Evolutionary conservation across 768 basidiomycete species (phyloP).

Genomic region (Russula compacta): DNA sequence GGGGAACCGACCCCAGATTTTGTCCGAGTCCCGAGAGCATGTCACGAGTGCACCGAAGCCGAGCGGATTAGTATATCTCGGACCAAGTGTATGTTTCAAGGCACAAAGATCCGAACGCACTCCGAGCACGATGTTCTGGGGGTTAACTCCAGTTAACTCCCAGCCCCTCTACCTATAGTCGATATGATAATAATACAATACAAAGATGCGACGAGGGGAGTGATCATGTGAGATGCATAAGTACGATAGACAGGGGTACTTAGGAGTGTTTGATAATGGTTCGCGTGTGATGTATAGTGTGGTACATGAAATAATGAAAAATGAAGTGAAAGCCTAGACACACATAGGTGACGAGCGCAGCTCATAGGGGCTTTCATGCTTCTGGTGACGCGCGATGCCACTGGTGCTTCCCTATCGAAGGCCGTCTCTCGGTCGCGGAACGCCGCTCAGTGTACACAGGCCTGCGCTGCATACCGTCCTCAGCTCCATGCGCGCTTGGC

Average conservation of each 20-base stretch:
- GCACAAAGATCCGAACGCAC: conserved; percentile 3
- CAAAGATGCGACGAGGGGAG: background rate
- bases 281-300: conserved; percentile 2
- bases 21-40: conserved; percentile 11
- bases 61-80: background rate
- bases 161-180: background rate
- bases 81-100: conserved; percentile 3
- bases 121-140: background rate
- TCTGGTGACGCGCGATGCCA: conserved; percentile 14
- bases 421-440: conserved; percentile 11
- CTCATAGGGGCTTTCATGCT: conserved; percentile 9
- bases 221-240: background rate
- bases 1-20: background rate
- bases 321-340: background rate
- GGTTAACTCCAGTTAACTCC: background rate
- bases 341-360: conserved; percentile 8
- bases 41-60: conserved; percentile 3
- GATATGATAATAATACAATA: conserved; percentile 9
- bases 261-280: background rate
- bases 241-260: conserved; percentile 8
- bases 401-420: conserved; percentile 16
- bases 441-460: conserved; percentile 9
- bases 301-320: background rate
- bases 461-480: conserved; percentile 10
- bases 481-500: conserved; percentile 1